Base-by-base conservation (phyloP, 2,329 filamentous ascomycete genomes). In the Diaporthe caulivora region DNA sequence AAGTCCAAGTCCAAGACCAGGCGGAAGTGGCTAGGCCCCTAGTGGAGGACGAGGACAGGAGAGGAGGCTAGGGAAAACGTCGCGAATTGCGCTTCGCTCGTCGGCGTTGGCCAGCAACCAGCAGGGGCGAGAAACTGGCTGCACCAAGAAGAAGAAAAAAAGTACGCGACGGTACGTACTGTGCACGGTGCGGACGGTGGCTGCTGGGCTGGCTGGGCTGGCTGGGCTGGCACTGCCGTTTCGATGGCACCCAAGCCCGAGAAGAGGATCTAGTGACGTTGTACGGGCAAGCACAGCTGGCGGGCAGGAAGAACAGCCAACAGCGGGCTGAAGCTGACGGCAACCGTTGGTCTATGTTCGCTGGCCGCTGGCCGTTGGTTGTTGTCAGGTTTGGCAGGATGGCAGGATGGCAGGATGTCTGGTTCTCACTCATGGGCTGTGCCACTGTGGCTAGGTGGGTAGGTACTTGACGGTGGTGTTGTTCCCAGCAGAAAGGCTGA, bases 11-110 rank as follows among this genome's bases (percentile, higher is more conserved):
- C 37, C 37, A 40, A 40, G 37, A 10, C 37, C 37, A 13, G 37
- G 37, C 13, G 37, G 37, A 40, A 40, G 26, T 18, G 62, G 60
- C 58, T n/a, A 64, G 58, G 60, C 26, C 58, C 54, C 60, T 11
- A 37, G 60, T 47, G 58, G 44, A 37, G 58, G 57, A 62, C 7
- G 7, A 40, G 7, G 37, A 40, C 37, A 40, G 37, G 3, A 5
- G 58, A 34, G 58, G 62, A 26, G 54, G 54, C 55, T 26, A 40
- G 31, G 34, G 15, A 40, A 21, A 37, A 53, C 47, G 62, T 67
- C 47, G 62, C 62, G 62, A 67, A 40, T 40, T 67, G 62, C 62
- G 62, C 47, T 67, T 67, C 62, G 62, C 62, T 40, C n/a, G 62
- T 53, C 62, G 47, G 62, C 62, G 62, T 53, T 67, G 47, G 62